Evolutionary conservation across 495 filamentous ascomycete genomes (phyloP).

Genomic region (Penicillium ucsense): DNA sequence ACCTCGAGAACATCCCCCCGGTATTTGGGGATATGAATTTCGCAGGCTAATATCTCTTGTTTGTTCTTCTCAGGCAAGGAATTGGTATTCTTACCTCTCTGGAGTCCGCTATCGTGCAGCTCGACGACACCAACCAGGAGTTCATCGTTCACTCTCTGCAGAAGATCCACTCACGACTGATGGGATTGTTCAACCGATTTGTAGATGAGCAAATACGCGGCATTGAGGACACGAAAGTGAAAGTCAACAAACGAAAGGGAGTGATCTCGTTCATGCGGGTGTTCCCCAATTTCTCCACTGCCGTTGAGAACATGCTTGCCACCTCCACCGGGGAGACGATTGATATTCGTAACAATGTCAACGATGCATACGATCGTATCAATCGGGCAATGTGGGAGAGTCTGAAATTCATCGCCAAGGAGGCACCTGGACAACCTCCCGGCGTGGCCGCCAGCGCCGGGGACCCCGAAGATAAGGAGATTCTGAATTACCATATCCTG

Average conservation of each 20-base stretch:
- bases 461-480: slow-evolving; percentile 86
- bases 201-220: slow-evolving; percentile 90
- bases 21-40: no score
- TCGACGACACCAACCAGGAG: slow-evolving; percentile 85
- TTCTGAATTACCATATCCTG: slow-evolving; percentile 90
- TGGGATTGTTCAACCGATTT: slow-evolving; percentile 73
- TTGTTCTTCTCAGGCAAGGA: slow-evolving; percentile 52
- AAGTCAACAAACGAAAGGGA: slow-evolving; percentile 95
- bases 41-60: no score
- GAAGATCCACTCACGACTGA: slow-evolving; percentile 67
- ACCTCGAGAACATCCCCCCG: no score
- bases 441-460: slow-evolving; percentile 46
- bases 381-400: slow-evolving; percentile 96
- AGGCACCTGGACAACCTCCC: slow-evolving; percentile 55
- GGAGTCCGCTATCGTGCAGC: slow-evolving; percentile 62
- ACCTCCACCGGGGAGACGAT: slow-evolving; percentile 43
- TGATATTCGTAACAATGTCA: slow-evolving; percentile 63
- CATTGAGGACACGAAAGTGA: slow-evolving; percentile 98
- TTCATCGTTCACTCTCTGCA: slow-evolving; percentile 72
- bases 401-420: slow-evolving; percentile 89
- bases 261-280: slow-evolving; percentile 90
- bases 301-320: slow-evolving; percentile 75
- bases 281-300: slow-evolving; percentile 74
- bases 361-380: slow-evolving; percentile 78
- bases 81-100: slow-evolving; percentile 77